phyloP scores from a whole-genome alignment of 768 basidiomycete species.

The Lentinula sp. region DNA sequence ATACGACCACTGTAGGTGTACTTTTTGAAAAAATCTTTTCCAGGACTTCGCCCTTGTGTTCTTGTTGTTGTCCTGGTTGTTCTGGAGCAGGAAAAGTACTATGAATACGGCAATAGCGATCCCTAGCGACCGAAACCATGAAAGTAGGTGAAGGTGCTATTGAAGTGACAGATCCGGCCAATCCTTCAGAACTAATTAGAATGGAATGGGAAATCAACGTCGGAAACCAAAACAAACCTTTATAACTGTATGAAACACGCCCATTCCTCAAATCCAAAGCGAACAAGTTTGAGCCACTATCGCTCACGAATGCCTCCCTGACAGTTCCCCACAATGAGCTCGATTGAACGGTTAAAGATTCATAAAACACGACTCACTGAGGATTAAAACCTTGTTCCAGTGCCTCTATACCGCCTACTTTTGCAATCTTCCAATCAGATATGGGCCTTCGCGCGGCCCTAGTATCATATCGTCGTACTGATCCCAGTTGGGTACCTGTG shows the following conservation, averaged over 20 bases:
- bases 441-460: slow-evolving; percentile 63
- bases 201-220: not conserved
- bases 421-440: slow-evolving; percentile 59
- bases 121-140: slow-evolving; percentile 58
- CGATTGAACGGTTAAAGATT: not conserved
- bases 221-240: slow-evolving; percentile 34
- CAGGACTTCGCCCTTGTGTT: slow-evolving; percentile 53
- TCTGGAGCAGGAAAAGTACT: slow-evolving; percentile 48
- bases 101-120: slow-evolving; percentile 69
- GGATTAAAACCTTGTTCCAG: slow-evolving; percentile 56
- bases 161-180: slow-evolving; percentile 67
- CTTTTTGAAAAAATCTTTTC: slow-evolving; percentile 61
- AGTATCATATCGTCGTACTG: slow-evolving; percentile 74
- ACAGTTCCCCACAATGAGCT: not conserved
- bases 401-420: slow-evolving; percentile 53
- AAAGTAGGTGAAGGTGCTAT: slow-evolving; percentile 48
- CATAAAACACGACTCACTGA: slow-evolving; percentile 41
- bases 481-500: slow-evolving; percentile 70
- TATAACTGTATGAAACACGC: slow-evolving; percentile 55
- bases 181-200: slow-evolving; percentile 33
- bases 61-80: slow-evolving; percentile 41
- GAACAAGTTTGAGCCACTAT: slow-evolving; percentile 57
- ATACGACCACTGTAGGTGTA: slow-evolving; percentile 55
- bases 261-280: slow-evolving; percentile 71
- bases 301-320: slow-evolving; percentile 68